These are phyloP conservation scores for Penicillium lagena DNA, from an alignment of 495 filamentous ascomycete genomes.

Conservation along the genomic window DNA sequence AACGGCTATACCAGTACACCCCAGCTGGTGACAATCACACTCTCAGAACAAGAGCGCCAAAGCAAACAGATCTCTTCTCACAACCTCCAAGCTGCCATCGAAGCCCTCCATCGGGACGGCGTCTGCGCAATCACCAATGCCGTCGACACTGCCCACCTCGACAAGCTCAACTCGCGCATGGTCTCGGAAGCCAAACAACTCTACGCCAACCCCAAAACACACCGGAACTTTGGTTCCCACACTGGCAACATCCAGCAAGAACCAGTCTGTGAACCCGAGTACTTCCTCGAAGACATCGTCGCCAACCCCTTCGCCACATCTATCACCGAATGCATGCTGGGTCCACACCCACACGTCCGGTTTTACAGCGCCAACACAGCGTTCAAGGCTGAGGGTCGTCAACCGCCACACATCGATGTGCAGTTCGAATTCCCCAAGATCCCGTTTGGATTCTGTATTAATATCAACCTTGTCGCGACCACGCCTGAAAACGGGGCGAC, in stretches of 20 bases:
- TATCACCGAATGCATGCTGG: conserved; percentile 41
- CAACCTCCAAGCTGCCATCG: conserved; percentile 42
- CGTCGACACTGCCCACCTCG: conserved; percentile 35
- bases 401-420: conserved; percentile 50
- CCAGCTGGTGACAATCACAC: too few relatives aligned
- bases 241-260: conserved; percentile 52
- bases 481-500: conserved; percentile 31
- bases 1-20: too few relatives aligned
- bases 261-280: conserved; percentile 34
- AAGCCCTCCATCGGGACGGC: conserved; percentile 44
- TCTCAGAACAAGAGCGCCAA: too few relatives aligned
- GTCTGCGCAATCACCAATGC: conserved; percentile 45
- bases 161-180: conserved; percentile 47
- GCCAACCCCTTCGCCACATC: conserved; percentile 43
- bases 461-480: conserved; percentile 17
- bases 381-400: conserved; percentile 29
- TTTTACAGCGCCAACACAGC: conserved; percentile 51
- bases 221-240: conserved; percentile 44
- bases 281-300: conserved; percentile 35
- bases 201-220: conserved; percentile 29
- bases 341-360: conserved; percentile 38
- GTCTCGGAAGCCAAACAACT: conserved; percentile 40
- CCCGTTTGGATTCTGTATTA: conserved; percentile 15
- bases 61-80: conserved; percentile 22
- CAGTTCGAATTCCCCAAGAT: conserved; percentile 44